Percentiles rank a stretch among this genome's conserved stretches.
phyloP scores from a whole-genome alignment of 2,329 filamentous ascomycete species.

The Aureobasidium musti region DNA sequence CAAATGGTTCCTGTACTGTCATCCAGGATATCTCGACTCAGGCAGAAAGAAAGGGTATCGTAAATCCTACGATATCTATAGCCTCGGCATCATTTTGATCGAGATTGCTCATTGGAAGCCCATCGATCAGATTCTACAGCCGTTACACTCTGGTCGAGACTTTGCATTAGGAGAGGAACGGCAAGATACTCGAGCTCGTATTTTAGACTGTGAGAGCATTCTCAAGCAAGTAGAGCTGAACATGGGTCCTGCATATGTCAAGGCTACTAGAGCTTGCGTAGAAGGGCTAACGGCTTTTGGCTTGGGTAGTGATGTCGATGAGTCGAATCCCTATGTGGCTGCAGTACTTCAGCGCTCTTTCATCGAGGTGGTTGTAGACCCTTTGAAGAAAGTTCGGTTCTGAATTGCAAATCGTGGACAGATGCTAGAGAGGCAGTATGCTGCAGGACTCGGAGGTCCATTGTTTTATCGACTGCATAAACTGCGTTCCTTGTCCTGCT shows the following conservation, averaged over 20 bases:
- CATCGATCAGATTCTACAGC: background rate
- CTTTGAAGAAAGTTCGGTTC: background rate
- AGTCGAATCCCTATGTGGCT: background rate
- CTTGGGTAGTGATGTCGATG: background rate
- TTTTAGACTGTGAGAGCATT: background rate
- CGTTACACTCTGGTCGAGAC: background rate
- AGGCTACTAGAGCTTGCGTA: background rate
- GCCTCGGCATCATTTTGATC: conserved; percentile 7
- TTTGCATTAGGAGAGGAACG: background rate
- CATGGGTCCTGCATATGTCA: background rate
- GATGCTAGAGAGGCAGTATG: background rate
- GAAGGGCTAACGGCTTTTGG: background rate
- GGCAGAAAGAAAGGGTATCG: background rate
- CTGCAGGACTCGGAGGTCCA: background rate
- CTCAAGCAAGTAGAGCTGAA: background rate
- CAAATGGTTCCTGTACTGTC: background rate
- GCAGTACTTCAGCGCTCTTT: conserved; percentile 6
- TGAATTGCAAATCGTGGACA: background rate
- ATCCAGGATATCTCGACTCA: background rate
- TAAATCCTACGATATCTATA: conserved; percentile 5
- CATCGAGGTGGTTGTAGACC: background rate
- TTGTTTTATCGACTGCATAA: background rate
- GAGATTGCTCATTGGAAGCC: conserved; percentile 4
- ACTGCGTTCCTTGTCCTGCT: background rate
- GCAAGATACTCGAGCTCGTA: background rate